Evolutionary conservation across 768 basidiomycete genomes (phyloP), one percentile per base, ranked within the genome.

Genomic region (Termitomyces sp.): DNA sequence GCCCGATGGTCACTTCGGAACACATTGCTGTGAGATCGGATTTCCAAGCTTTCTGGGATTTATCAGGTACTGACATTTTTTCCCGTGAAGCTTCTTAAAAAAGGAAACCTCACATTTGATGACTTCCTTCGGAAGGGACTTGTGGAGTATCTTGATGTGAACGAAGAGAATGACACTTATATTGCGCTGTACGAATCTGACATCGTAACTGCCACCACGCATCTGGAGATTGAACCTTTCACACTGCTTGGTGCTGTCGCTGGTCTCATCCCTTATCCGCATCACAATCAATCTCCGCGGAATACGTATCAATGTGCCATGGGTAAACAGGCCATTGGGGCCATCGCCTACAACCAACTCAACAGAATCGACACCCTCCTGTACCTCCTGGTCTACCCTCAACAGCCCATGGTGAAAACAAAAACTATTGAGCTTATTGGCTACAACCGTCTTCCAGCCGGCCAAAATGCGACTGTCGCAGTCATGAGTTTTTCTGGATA

Each of bases 291-390:
- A 69, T 98, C 97, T 5, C 97, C 97, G 3, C 89, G 97, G 56
- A 99, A 99, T 68, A 99, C 97, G 11, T 99, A 99, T 71, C 96
- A 99, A 77, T 99, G 96, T 68, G 96, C 96, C 57, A 99, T 99
- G 96, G 96, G 97, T 56, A 99, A 99, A 77, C 97, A 99, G 78
- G 96, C 97, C 2, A 99, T 99, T 63, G 97, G 97, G 22, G 95
- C 95, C 13, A 99, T 99, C 61, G 96, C 88, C 0, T 97, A 95
- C 75, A 99, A 98, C 71, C 97, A 99, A 72, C 85, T 98, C 64
- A 93, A 94, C 69, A 85, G 97, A 47, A 98, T 99, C 69, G 97
- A 99, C 72, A 99, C 97, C 0, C 82, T 99, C 41, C 81, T 99
- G n/a, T 99, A 99, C 74, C 82, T 99, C 53, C 90, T 93, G 37